Evolutionary conservation across 441 rosid genomes (phyloP), one percentile per base, ranked within the genome.

Genomic region (Capsella rubella): DNA sequence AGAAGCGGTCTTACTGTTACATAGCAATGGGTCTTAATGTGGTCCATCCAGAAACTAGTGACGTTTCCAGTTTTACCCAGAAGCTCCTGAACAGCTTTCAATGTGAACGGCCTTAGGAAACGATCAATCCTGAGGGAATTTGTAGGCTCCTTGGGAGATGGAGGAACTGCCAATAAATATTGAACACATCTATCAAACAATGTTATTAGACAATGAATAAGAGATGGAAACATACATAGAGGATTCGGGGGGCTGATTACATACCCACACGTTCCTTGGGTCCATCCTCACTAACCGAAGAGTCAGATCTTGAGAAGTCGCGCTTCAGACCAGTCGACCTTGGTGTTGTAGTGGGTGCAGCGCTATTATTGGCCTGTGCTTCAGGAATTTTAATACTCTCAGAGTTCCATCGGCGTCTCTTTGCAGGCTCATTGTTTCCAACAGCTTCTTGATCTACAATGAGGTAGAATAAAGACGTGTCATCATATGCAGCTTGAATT

Each of bases 81-180:
- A 72, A 95, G 94, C 80, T 89, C 99, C 77, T 95, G 98, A 64
- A 93, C 99, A 82, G 99, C 98, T 74, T 90, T 93, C 75, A 95
- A 82, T 10, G 99, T 95, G 63, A 95, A 95, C 16, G 99, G 99
- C 58, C 99, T 94, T 61, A 95, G 73, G 84, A 95, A 95, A 42
- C 79, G 89, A 79, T 95, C 97, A 49, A 95, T 85, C 80, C 86
- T 86, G 67, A 95, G 94, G 59, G 97, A 88, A 72, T 84, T 85
- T 9, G 98, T 91, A 11, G 93, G 85, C 81, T 90, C 76, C 32
- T 85, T 91, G 52, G 86, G 91, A 14, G 99, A 84, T 15, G 89
- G 96, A 21, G 95, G 97, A 83, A 95, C 99, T 95, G 90, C 65
- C 70, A 69, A 51, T 15, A 68, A 73, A 35, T 8, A 68, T 35